Evolutionary conservation across 2,329 filamentous ascomycete species (phyloP).

Genomic region (Emergomyces pasteurianus): DNA sequence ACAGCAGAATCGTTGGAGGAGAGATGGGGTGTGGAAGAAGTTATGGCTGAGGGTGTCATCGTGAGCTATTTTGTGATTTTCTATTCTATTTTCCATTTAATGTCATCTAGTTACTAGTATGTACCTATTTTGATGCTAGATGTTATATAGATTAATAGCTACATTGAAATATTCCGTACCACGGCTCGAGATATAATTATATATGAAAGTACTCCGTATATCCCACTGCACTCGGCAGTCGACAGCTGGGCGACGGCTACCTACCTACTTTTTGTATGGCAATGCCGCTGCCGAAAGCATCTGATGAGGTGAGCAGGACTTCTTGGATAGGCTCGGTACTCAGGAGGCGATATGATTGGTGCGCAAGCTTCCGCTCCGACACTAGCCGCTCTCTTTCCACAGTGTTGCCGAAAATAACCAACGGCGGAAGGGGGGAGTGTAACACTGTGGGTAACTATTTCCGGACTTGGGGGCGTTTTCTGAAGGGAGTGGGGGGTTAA

Average conservation of each 20-base stretch:
- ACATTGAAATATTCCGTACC: too few relatives aligned
- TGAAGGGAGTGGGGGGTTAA: too few relatives aligned
- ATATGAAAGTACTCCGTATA: too few relatives aligned
- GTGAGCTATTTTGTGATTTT: not conserved
- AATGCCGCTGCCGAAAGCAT: not conserved
- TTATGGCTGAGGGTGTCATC: slow-evolving; percentile 1
- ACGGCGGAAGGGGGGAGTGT: too few relatives aligned
- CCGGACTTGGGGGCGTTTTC: too few relatives aligned
- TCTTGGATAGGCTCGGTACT: not conserved
- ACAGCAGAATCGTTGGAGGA: slow-evolving; percentile 35
- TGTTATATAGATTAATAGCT: too few relatives aligned
- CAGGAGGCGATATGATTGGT: not conserved
- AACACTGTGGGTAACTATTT: too few relatives aligned
- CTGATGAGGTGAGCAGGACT: not conserved
- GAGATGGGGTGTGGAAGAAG: slow-evolving; percentile 19
- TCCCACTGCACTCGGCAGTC: not conserved
- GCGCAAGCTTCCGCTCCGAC: not conserved
- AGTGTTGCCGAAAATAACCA: not conserved
- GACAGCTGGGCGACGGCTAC: not conserved
- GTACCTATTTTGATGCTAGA: too few relatives aligned
- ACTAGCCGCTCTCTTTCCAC: not conserved
- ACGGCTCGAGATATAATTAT: too few relatives aligned
- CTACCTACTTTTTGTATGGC: slow-evolving; percentile 3
- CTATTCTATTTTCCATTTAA: too few relatives aligned
- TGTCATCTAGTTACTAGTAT: too few relatives aligned